Conservation (phyloP, 2,329 filamentous ascomycete species). For the Beauveria caledonica region DNA sequence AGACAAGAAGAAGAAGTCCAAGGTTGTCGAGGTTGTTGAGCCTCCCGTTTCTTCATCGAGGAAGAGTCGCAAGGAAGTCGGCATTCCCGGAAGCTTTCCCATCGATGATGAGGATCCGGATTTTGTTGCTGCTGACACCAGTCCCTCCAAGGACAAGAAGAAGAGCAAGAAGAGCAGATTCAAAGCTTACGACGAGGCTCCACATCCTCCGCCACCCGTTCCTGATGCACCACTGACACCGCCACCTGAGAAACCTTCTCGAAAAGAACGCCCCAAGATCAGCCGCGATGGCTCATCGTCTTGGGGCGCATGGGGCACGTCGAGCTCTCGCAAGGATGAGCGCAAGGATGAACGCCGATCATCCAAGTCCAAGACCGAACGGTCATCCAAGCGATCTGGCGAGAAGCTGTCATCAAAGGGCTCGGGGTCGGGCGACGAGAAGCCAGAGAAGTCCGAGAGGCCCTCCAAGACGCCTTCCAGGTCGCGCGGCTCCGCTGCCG, state of each 20-base stretch:
- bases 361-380: constrained; percentile 60
- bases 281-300: constrained; percentile 60
- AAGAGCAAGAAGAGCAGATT: constrained; percentile 34
- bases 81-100: constrained; percentile 52
- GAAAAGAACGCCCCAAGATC: constrained; percentile 70
- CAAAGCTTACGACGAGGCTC: constrained; percentile 25
- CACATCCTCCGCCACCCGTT: constrained; percentile 28
- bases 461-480: constrained; percentile 57
- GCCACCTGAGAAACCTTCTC: constrained; percentile 50
- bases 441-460: constrained; percentile 35
- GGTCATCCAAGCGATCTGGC: constrained; percentile 41
- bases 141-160: constrained; percentile 26
- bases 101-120: constrained; percentile 38
- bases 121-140: constrained; percentile 13
- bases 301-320: constrained; percentile 65
- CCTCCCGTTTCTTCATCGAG: constrained; percentile 23
- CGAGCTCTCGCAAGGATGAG: constrained; percentile 32
- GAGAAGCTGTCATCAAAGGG: constrained; percentile 60
- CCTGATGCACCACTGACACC: constrained; percentile 42
- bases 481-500: constrained; percentile 55
- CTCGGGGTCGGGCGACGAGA: constrained; percentile 54
- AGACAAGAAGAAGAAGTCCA: constrained; percentile 31
- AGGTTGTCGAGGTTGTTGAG: constrained; percentile 23
- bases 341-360: constrained; percentile 41
- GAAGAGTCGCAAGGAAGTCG: constrained; percentile 23